A percentile compares a stretch with the other conserved stretches of the same genome.
phyloP scores from a whole-genome alignment of 306 rosid genomes.

The Alnus glutinosa region DNA sequence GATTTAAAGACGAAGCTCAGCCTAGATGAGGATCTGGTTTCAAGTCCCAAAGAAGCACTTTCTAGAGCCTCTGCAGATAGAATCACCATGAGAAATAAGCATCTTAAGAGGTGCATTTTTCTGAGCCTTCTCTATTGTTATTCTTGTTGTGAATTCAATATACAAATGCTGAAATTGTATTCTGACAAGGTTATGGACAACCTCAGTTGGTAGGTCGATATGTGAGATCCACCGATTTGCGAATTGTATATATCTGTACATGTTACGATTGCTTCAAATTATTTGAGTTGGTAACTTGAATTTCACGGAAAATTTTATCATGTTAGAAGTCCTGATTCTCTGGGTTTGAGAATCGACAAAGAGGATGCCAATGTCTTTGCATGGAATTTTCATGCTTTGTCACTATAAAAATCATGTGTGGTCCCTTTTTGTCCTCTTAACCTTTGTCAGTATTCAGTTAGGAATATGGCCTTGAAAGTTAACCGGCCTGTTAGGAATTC shows the following conservation, averaged over 20 bases:
- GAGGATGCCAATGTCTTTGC: not conserved
- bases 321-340: not conserved
- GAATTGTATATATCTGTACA: not conserved
- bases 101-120: constrained; percentile 64
- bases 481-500: not conserved
- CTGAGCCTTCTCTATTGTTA: not conserved
- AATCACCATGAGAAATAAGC: constrained; percentile 73
- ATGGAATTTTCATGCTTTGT: not conserved
- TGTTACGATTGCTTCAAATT: not conserved
- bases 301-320: not conserved
- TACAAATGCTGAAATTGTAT: not conserved
- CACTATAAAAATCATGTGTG: not conserved
- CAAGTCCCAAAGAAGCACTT: constrained; percentile 95
- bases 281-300: constrained; percentile 1
- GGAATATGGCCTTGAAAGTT: not conserved
- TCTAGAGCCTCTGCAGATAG: constrained; percentile 89
- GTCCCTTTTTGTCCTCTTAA: not conserved
- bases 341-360: not conserved
- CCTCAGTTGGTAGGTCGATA: not conserved
- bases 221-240: not conserved
- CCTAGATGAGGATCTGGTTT: constrained; percentile 90
- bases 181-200: not conserved
- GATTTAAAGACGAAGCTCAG: constrained; percentile 95
- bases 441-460: not conserved
- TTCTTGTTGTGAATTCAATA: constrained; percentile 2